phyloP scores from a whole-genome alignment of 2,329 filamentous ascomycete species.

The Colletotrichum sp. region DNA sequence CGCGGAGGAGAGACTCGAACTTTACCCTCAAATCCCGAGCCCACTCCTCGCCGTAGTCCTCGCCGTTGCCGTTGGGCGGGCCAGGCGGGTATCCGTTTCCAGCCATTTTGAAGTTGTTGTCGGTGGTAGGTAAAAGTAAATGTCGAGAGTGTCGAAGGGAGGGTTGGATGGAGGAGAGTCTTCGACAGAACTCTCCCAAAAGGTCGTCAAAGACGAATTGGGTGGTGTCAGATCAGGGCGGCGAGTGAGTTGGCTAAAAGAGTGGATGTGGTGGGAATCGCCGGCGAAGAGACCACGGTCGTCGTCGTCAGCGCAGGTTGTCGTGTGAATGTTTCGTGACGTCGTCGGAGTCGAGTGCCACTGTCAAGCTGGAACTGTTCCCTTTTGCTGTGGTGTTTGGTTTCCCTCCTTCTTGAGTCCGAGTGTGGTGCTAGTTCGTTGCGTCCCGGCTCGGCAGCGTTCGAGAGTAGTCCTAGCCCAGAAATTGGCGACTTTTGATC shows the following conservation, averaged over 20 bases:
- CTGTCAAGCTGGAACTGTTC: not conserved
- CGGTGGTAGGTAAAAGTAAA: not conserved
- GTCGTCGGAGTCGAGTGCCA: not conserved
- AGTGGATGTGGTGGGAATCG: not conserved
- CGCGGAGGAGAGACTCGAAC: slow-evolving; percentile 86
- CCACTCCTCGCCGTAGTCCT: slow-evolving; percentile 71
- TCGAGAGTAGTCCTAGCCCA: slow-evolving; percentile 2
- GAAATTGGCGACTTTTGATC: not conserved
- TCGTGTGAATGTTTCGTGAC: slow-evolving; percentile 2
- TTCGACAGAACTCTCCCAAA: slow-evolving; percentile 11
- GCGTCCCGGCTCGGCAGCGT: slow-evolving; percentile 1
- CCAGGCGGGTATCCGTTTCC: slow-evolving; percentile 39
- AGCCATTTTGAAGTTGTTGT: slow-evolving; percentile 35
- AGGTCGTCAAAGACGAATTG: not conserved
- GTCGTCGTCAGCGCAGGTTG: slow-evolving; percentile 10
- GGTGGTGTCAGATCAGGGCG: not conserved
- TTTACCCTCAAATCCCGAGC: slow-evolving; percentile 80
- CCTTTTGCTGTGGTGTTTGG: not conserved
- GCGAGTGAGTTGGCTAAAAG: not conserved
- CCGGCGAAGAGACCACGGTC: not conserved
- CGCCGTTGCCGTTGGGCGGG: slow-evolving; percentile 32
- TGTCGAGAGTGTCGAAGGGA: slow-evolving; percentile 7
- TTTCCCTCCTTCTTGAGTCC: not conserved
- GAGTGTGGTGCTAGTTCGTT: not conserved
- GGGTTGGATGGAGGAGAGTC: not conserved